These are phyloP conservation scores for Lentinula raphanica DNA, from an alignment of 768 basidiomycete genomes.

Conservation along the genomic window DNA sequence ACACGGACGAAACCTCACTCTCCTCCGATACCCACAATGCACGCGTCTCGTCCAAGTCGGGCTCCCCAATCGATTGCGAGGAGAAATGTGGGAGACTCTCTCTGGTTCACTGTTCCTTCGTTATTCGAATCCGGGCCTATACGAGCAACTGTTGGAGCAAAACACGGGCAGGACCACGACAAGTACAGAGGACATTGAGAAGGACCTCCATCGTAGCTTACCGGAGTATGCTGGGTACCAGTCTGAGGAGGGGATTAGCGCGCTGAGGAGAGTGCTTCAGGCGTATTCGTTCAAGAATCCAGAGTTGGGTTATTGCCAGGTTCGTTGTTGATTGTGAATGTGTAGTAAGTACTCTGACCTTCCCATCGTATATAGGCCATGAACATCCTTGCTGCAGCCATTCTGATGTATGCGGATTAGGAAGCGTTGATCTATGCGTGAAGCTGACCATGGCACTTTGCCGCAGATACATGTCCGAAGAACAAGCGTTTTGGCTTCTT, in stretches of 20 bases:
- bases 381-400: constrained; percentile 96
- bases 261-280: constrained; percentile 84
- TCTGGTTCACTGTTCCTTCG: constrained; percentile 93
- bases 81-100: constrained; percentile 97
- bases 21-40: constrained; percentile 93
- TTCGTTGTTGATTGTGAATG: constrained; percentile 21
- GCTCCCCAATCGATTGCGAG: constrained; percentile 87
- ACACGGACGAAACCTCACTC: constrained; percentile 92
- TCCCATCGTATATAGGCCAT: constrained; percentile 59
- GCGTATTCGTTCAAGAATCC: constrained; percentile 97
- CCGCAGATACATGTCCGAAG: constrained; percentile 94
- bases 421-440: neutral
- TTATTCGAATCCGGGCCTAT: constrained; percentile 79
- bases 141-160: constrained; percentile 67
- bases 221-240: constrained; percentile 98
- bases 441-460: neutral
- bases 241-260: constrained; percentile 76
- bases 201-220: constrained; percentile 91
- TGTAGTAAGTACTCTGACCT: neutral
- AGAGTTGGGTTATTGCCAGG: constrained; percentile 92
- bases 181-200: constrained; percentile 98
- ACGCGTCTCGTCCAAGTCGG: constrained; percentile 98
- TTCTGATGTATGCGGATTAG: constrained; percentile 63
- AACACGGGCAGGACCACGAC: constrained; percentile 75
- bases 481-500: constrained; percentile 96